Evolutionary conservation across 139 green algal species (phyloP).

Genomic region (Tetraselmis striata): DNA sequence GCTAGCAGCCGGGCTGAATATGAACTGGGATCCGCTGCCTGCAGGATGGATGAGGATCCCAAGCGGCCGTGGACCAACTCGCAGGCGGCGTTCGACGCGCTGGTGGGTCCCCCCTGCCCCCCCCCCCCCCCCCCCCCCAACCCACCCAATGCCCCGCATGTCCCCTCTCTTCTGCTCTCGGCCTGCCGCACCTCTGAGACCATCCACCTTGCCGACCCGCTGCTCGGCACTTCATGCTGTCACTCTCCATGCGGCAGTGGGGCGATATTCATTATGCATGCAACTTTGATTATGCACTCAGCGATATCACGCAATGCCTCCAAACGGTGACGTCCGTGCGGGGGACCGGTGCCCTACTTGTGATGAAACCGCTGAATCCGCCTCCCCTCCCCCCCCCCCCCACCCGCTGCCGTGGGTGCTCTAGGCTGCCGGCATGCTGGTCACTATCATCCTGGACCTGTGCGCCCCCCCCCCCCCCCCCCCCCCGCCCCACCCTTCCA

Average conservation of each 20-base stretch:
- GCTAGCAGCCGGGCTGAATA: background rate
- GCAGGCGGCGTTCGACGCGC: background rate
- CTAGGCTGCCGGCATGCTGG: slow-evolving; percentile 85
- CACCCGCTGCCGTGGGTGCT: slow-evolving; percentile 50
- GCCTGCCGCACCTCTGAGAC: too few species aligned
- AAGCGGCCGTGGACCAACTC: background rate
- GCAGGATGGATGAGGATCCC: background rate
- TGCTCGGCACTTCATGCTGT: too few species aligned
- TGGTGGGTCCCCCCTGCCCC: background rate
- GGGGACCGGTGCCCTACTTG: background rate
- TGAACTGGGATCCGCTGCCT: slow-evolving; percentile 18
- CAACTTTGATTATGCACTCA: too few species aligned
- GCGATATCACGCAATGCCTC: too few species aligned
- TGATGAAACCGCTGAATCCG: background rate
- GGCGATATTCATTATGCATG: too few species aligned
- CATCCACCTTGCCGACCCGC: too few species aligned
- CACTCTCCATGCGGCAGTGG: too few species aligned
- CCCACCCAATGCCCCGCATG: slow-evolving; percentile 31
- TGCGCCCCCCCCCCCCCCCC: slow-evolving; percentile 32
- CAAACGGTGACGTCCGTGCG: background rate
- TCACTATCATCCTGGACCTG: slow-evolving; percentile 88
- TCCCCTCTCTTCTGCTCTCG: too few species aligned
- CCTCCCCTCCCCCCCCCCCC: background rate
- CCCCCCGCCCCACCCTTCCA: too few species aligned
- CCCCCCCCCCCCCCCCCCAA: background rate